Percentiles rank a stretch among this genome's conserved stretches.
Evolutionary conservation across 805 yeast species (phyloP).

Genomic region (Nakazawaea molendinolei): DNA sequence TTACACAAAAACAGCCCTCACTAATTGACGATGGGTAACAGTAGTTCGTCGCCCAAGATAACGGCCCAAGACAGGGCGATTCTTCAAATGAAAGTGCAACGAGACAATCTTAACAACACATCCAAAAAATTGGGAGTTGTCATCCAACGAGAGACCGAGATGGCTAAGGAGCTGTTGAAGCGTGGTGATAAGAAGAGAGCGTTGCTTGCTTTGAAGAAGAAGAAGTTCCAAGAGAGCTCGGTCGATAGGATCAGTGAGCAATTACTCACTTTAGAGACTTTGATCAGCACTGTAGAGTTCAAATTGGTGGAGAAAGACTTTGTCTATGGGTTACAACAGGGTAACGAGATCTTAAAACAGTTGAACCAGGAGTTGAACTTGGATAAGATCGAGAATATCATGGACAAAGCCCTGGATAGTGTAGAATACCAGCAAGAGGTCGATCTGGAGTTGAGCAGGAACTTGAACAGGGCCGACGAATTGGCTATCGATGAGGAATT

Average conservation of each 20-base stretch:
- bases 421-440: conserved; percentile 72
- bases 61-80: conserved; percentile 85
- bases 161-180: conserved; percentile 51
- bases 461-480: conserved; percentile 41
- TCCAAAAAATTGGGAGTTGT: conserved; percentile 51
- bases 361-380: conserved; percentile 74
- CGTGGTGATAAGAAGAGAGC: conserved; percentile 55
- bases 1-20: too few species aligned
- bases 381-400: conserved; percentile 70
- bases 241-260: conserved; percentile 70
- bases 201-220: conserved; percentile 61
- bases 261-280: conserved; percentile 68
- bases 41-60: conserved; percentile 43
- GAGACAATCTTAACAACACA: conserved; percentile 78
- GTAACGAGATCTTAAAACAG: conserved; percentile 68
- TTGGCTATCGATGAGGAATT: conserved; percentile 65
- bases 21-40: conserved; percentile 34
- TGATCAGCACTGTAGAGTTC: conserved; percentile 79
- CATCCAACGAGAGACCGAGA: conserved; percentile 51
- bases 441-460: conserved; percentile 41
- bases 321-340: conserved; percentile 70
- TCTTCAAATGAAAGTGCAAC: conserved; percentile 77
- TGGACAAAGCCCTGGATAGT: conserved; percentile 85
- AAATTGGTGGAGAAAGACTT: conserved; percentile 86
- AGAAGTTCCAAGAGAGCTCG: conserved; percentile 76